phyloP scores from a whole-genome alignment of 805 yeast genomes.

The Suhomyces sp. region DNA sequence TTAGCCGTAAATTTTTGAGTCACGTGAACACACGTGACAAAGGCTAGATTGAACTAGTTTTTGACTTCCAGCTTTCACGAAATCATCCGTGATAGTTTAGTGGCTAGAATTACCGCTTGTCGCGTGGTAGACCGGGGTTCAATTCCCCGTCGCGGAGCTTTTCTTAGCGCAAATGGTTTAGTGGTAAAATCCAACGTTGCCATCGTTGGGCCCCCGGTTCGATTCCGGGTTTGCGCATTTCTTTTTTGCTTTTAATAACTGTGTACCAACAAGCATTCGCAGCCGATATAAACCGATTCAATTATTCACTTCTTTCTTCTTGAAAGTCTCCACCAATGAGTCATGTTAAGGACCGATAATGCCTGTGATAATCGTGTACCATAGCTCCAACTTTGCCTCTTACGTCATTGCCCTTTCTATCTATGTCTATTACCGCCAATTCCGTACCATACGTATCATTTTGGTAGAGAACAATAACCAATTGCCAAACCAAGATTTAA shows the following conservation, averaged over 20 bases:
- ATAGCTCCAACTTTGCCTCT: conserved; percentile 16
- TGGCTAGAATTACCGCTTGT: conserved; percentile 10
- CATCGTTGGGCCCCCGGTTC: conserved; percentile 8
- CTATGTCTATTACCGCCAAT: conserved; percentile 9
- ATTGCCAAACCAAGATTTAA: conserved; percentile 6
- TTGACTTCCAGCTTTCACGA: too few species aligned
- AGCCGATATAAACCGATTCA: too few species aligned
- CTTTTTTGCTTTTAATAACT: too few species aligned
- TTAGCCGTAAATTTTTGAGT: too few species aligned
- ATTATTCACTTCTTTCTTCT: too few species aligned
- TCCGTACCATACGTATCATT: conserved; percentile 14
- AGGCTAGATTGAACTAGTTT: too few species aligned
- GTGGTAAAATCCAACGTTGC: conserved; percentile 6
- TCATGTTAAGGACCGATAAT: too few species aligned
- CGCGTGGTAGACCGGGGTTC: conserved; percentile 11
- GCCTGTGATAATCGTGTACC: conserved; percentile 17
- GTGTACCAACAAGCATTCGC: too few species aligned
- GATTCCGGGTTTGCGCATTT: conserved; percentile 6
- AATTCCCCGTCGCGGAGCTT: conserved; percentile 9
- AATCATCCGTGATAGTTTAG: conserved; percentile 8
- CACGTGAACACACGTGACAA: too few species aligned
- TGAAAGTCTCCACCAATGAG: too few species aligned
- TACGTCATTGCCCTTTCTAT: conserved; percentile 19
- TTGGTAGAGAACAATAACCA: conserved; percentile 10
- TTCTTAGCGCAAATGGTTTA: conserved; percentile 3